Evolutionary conservation across 306 rosid species (phyloP), one percentile per base, ranked within the genome.

Genomic region (Castanospermum australe): DNA sequence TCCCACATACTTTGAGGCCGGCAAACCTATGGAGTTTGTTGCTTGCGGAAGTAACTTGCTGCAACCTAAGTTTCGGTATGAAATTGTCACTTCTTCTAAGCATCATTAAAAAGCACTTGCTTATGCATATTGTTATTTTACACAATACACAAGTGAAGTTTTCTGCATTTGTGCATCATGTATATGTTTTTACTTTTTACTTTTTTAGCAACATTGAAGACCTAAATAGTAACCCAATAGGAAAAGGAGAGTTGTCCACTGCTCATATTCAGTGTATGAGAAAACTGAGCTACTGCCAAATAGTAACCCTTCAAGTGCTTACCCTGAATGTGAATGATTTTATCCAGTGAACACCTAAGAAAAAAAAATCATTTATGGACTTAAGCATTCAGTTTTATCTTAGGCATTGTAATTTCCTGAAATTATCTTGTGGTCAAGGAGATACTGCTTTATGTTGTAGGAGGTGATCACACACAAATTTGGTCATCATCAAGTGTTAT

Each of bases 1-100:
- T 79, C 99, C 99, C 73, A 84, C 84, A 47, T 90, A 79, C 88
- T 96, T 96, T 70, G 99, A 96, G 86, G 99, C 98, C 57, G 99
- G 99, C 39, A 93, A 91, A 80, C 94, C 99, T 44, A 86, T 96
- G 97, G 97, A 96, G 75, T 89, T 96, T 86, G 86, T 90, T 33
- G 99, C 92, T 48, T 96, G 99, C 85, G 99, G 98, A 70, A 90
- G 96, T 83, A 89, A 93, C 87, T 84, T 96, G 83, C 78, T 79
- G 78, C 97, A 91, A 76, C 89, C 96, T 30, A 96, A 96, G 81
- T 85, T 93, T 89, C 92, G 93, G 99, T 96, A 75, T 41, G 88
- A 17, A 67, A 63, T 73, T 73, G 9, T 55, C 42, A 60, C 56
- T 60, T 73, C 65, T 60, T 68, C 64, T 52, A 54, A 60, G 51